Base-by-base conservation (phyloP, 129 eudicot genomes). In the carrot (Daucus carota) region DNA sequence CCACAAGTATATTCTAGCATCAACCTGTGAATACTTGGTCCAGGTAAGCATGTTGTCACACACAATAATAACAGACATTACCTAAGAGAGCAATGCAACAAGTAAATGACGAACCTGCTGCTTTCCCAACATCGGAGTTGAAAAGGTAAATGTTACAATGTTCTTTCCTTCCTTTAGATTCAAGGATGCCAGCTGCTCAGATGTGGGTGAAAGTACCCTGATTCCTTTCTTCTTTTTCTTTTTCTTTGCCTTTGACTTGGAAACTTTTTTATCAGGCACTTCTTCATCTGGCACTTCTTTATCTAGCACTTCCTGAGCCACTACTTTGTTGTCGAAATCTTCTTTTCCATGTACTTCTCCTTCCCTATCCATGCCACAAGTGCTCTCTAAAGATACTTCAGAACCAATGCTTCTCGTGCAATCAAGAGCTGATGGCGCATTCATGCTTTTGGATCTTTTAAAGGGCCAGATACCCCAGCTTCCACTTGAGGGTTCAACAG, bases 1-100 rank as follows among this genome's bases (percentile, higher is more conserved):
- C 99, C 99, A 95, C 85, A 95, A 80, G 79, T 81, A 95, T 63
- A 95, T 90, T 78, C 90, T 84, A 46, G 99, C 99, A 82, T 95
- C 97, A 83, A 95, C 97, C 99, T 95, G 89, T 69, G 73, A 76
- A 46, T 68, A 59, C 34, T 76, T 46, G 73, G 43, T 36, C 73
- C 34, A 66, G 32, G 46, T 84, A 77, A 88, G 81, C 73, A 18
- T 12, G 50, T 47, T 28, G 46, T 41, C 62, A 60, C 32, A 45
- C 38, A 69, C 75, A 65, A 74, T 17, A 70, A 77, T 22, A 44
- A 73, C 24, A 72, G 14, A 29, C 8, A 57, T 29, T 13, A 65
- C 59, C 70, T 36, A 44, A 38, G 28, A 33, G 22, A 59, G 31
- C 28, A 29, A 32, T 14, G 70, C 72, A 81, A 80, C 68, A 68